Conservation (phyloP, 805 yeast genomes). For the Yamadazyma philogaea region DNA sequence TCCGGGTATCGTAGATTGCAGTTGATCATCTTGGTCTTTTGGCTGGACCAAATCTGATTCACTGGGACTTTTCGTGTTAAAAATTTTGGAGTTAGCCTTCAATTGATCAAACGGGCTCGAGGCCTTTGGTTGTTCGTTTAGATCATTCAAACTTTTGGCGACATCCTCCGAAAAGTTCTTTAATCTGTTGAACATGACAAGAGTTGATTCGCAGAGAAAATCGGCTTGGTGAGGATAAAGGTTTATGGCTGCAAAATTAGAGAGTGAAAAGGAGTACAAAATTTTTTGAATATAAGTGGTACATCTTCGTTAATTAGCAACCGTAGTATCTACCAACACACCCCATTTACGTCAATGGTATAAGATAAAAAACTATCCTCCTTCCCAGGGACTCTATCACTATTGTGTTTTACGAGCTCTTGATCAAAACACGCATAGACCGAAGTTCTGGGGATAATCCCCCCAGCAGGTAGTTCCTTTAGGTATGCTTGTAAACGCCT, state of each 20-base stretch:
- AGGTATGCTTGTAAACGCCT: no score
- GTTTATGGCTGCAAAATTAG: background rate
- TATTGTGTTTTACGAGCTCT: no score
- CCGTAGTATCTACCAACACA: no score
- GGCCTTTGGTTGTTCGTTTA: slow-evolving; percentile 19
- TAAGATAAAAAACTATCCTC: no score
- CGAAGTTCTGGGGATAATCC: no score
- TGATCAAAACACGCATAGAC: no score
- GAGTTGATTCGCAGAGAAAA: background rate
- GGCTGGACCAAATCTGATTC: slow-evolving; percentile 46
- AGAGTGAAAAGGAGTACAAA: no score
- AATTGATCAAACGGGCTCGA: slow-evolving; percentile 26
- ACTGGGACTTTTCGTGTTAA: slow-evolving; percentile 47
- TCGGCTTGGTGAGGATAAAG: background rate
- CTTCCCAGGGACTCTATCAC: no score
- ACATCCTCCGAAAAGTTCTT: slow-evolving; percentile 45
- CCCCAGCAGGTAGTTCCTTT: no score
- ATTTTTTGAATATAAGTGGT: no score
- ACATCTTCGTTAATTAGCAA: no score
- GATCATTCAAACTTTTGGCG: slow-evolving; percentile 41
- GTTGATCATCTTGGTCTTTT: slow-evolving; percentile 24
- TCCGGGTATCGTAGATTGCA: slow-evolving; percentile 3
- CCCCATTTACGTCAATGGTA: no score
- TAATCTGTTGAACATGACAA: slow-evolving; percentile 40
- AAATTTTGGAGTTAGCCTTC: slow-evolving; percentile 31